Conservation (phyloP, 257 asterid genomes). For the Solanum chmielewskii region DNA sequence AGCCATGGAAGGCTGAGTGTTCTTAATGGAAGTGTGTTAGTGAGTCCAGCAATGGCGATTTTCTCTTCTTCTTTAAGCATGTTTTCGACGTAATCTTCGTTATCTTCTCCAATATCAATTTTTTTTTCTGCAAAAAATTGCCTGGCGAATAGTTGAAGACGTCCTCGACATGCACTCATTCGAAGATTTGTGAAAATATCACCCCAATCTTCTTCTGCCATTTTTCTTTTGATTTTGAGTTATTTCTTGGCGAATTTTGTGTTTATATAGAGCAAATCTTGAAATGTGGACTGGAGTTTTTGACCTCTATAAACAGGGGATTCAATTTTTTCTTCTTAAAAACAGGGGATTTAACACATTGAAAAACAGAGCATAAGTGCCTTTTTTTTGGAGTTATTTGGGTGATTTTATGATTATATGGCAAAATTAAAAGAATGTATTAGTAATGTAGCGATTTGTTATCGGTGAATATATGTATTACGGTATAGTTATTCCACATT, state of each 20-base stretch:
- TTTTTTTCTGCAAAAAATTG: too few relatives aligned
- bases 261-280: background rate
- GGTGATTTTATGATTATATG: too few relatives aligned
- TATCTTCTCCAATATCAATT: background rate
- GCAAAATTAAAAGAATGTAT: too few relatives aligned
- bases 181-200: background rate
- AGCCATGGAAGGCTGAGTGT: background rate
- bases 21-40: background rate
- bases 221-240: background rate
- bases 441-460: too few relatives aligned
- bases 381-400: too few relatives aligned
- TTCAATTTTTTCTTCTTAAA: too few relatives aligned
- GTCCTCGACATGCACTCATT: background rate
- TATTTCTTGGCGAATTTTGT: background rate
- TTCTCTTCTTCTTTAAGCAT: background rate
- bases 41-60: background rate
- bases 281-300: background rate
- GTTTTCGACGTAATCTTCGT: background rate
- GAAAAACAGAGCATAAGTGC: background rate
- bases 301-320: background rate
- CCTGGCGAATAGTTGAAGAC: background rate
- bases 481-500: too few relatives aligned
- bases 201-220: background rate
- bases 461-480: too few relatives aligned
- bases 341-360: background rate